Percentiles rank a stretch among this genome's conserved stretches.
Evolutionary conservation across 176 grass and related monocot species (phyloP).

Genomic region (Luzula sylvatica): DNA sequence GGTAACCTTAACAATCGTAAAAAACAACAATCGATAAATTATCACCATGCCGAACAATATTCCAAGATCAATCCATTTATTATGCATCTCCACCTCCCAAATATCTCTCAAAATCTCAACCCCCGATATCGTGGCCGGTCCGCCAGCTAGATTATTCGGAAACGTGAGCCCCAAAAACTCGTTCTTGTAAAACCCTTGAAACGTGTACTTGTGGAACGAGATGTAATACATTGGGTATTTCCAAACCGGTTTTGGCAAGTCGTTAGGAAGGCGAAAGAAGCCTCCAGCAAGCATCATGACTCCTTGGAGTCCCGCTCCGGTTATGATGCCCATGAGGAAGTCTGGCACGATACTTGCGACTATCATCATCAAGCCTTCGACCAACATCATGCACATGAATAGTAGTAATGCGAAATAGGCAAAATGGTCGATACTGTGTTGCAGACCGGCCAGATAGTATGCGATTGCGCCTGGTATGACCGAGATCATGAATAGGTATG

Average conservation of each 20-base stretch:
- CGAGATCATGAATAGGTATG: conserved; percentile 16
- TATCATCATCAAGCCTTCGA: conserved; percentile 26
- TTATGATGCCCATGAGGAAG: conserved; percentile 30
- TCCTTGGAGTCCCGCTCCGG: conserved; percentile 24
- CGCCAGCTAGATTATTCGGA: not conserved
- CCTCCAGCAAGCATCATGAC: conserved; percentile 21
- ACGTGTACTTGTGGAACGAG: conserved; percentile 16
- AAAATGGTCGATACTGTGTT: not conserved
- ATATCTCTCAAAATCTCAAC: conserved; percentile 8
- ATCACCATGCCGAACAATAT: conserved; percentile 15
- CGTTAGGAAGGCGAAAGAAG: conserved; percentile 11
- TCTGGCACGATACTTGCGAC: conserved; percentile 22
- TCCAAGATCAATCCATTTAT: conserved; percentile 16
- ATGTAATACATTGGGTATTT: conserved; percentile 20
- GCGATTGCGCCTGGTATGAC: conserved; percentile 8
- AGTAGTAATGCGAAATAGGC: conserved; percentile 19
- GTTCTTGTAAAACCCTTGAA: conserved; percentile 25
- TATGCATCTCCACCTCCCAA: not conserved
- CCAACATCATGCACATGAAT: conserved; percentile 12
- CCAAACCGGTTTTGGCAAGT: conserved; percentile 3
- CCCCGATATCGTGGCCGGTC: conserved; percentile 10
- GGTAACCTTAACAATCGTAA: conserved; percentile 11
- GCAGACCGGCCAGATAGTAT: conserved; percentile 16
- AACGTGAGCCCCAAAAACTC: conserved; percentile 16
- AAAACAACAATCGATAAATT: conserved; percentile 6